Evolutionary conservation across 306 rosid genomes (phyloP), one percentile per base, ranked within the genome.

Genomic region (Acacia crassicarpa): DNA sequence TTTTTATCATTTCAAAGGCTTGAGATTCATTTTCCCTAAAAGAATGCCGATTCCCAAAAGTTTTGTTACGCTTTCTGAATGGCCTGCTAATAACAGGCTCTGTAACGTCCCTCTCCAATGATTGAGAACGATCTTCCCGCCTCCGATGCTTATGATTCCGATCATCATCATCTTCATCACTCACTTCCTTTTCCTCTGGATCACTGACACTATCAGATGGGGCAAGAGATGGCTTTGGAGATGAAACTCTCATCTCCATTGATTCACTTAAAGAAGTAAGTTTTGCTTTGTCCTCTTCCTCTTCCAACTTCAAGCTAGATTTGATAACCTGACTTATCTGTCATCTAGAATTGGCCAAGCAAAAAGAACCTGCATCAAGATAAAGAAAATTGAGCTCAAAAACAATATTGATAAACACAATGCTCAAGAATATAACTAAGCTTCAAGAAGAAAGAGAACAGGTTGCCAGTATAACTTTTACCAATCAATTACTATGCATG

Each of bases 161-260:
- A 82, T 96, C 99, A 72, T 93, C 98, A 54, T 95, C 99, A 32
- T 95, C 98, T 0, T 96, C 99, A 32, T 96, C 99, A 74, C 97
- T 96, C 71, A 96, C 88, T 87, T 96, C 99, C 90, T 91, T 92
- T 80, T 96, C 99, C 85, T 91, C 97, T 9, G 97, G 98, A 76
- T 93, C 94, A 91, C 93, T 91, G 74, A 75, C 78, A 53, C 85
- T 87, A 86, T 91, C 94, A 80, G 92, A 85, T 7, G 91, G 87
- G 72, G 90, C 88, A 85, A 89, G 91, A 77, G 83, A 92, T 43
- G 88, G 90, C 75, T 94, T 91, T 65, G 94, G 90, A 84, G 98
- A 91, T 67, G 97, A 86, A 80, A 84, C 87, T 84, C 91, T 89
- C 85, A 94, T 77, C 91, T 92, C 95, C 95, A 89, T 94, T 83